phyloP scores from a whole-genome alignment of 768 basidiomycete species.

The Epithele typhae region DNA sequence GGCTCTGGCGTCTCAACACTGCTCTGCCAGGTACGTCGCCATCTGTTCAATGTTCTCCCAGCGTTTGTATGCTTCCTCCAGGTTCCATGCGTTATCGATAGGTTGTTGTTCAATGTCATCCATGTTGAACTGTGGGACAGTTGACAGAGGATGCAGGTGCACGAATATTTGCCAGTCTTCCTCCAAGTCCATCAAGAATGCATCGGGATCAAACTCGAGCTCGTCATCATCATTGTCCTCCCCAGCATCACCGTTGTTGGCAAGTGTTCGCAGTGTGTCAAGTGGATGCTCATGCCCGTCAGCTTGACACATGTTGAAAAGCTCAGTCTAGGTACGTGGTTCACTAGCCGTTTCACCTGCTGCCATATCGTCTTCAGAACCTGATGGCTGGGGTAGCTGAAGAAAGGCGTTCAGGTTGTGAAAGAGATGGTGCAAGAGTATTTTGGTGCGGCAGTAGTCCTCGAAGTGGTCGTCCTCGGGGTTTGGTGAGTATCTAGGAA shows the following conservation, averaged over 20 bases:
- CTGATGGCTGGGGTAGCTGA: too few species aligned
- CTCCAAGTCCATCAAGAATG: slow-evolving; percentile 5
- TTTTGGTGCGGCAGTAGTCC: background rate
- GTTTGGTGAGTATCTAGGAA: background rate
- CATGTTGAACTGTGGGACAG: slow-evolving; percentile 2
- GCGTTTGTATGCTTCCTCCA: slow-evolving; percentile 2
- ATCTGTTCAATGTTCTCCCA: background rate
- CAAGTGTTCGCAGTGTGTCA: background rate
- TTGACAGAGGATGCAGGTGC: slow-evolving; percentile 1
- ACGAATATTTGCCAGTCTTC: slow-evolving; percentile 17
- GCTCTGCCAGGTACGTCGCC: background rate
- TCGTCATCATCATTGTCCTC: slow-evolving; percentile 9
- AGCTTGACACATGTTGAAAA: background rate
- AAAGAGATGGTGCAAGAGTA: background rate
- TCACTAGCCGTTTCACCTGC: background rate
- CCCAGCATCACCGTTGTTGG: background rate
- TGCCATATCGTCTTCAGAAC: too few species aligned
- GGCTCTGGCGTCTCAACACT: too few species aligned
- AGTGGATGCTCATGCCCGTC: background rate
- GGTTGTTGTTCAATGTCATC: slow-evolving; percentile 8
- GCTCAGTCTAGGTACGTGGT: background rate
- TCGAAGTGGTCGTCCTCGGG: background rate
- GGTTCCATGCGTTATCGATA: slow-evolving; percentile 10
- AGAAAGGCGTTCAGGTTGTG: background rate
- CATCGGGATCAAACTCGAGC: slow-evolving; percentile 1